phyloP scores from a whole-genome alignment of 768 basidiomycete genomes.

The Lentinula edodes region DNA sequence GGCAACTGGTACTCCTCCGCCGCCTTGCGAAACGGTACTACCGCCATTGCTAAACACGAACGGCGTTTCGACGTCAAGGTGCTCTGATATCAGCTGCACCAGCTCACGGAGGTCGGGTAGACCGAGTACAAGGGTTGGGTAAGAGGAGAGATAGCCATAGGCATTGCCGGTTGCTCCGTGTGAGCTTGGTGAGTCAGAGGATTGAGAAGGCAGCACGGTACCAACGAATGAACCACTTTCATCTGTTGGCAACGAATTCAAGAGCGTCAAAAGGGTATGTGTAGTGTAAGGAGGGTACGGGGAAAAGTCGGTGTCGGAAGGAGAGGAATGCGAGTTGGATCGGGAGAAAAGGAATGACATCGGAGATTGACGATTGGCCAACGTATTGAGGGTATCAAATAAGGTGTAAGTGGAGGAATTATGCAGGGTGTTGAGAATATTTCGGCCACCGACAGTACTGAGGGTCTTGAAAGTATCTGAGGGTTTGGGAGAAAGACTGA shows the following conservation, averaged over 20 bases:
- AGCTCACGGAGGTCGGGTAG: neutral
- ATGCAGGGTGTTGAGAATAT: no score
- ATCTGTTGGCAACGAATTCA: neutral
- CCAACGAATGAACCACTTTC: neutral
- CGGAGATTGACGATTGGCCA: neutral
- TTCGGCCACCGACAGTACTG: no score
- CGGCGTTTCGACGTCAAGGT: neutral
- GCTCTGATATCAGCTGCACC: neutral
- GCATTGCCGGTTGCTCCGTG: neutral
- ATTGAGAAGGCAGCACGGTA: neutral
- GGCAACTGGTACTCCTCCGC: neutral
- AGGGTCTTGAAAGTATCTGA: no score
- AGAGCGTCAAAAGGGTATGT: neutral
- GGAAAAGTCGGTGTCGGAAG: neutral
- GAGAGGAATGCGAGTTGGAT: neutral
- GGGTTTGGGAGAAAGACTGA: no score
- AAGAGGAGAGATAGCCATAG: neutral
- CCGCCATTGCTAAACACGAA: neutral
- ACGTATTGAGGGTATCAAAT: neutral
- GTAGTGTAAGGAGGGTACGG: neutral
- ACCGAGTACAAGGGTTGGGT: neutral
- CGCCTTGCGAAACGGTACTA: neutral
- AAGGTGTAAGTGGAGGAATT: neutral
- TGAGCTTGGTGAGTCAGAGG: neutral
- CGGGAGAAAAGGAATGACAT: neutral